These are phyloP conservation scores for Eremochloa ophiuroides DNA, from an alignment of 176 grass and related monocot genomes.

Conservation along the genomic window DNA sequence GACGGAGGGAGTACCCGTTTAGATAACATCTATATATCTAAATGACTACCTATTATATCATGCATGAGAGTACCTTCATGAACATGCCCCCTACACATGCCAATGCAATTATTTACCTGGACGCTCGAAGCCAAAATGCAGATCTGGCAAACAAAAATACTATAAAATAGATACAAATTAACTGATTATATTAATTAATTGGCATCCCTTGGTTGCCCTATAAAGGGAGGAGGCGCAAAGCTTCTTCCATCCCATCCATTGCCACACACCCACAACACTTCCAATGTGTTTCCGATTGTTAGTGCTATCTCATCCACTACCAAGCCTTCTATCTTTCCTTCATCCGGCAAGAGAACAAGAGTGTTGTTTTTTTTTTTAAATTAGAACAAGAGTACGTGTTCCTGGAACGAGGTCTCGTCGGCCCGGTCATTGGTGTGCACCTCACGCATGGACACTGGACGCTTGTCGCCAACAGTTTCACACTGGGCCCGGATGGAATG, in stretches of 20 bases:
- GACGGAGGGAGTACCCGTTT: too few species aligned
- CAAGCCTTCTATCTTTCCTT: background rate
- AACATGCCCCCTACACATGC: background rate
- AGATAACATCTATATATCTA: too few species aligned
- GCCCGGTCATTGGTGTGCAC: too few species aligned
- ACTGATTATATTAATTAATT: too few species aligned
- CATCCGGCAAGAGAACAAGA: background rate
- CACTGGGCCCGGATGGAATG: too few species aligned
- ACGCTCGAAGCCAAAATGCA: background rate
- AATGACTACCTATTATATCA: too few species aligned
- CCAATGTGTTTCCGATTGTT: background rate
- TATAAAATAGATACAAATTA: too few species aligned
- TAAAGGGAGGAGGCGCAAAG: background rate
- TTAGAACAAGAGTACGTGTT: too few species aligned
- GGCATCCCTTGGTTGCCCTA: background rate
- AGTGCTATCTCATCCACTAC: background rate
- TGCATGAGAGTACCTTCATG: background rate
- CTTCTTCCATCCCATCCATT: background rate
- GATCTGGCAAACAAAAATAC: background rate
- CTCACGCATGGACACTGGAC: too few species aligned
- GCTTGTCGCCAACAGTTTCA: too few species aligned
- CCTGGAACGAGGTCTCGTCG: too few species aligned
- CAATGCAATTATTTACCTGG: background rate
- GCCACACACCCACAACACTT: background rate
- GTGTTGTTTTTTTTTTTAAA: too few species aligned